These are phyloP conservation scores for Stachybotrys chartarum DNA, from an alignment of 2,329 filamentous ascomycete species.

Conservation along the genomic window DNA sequence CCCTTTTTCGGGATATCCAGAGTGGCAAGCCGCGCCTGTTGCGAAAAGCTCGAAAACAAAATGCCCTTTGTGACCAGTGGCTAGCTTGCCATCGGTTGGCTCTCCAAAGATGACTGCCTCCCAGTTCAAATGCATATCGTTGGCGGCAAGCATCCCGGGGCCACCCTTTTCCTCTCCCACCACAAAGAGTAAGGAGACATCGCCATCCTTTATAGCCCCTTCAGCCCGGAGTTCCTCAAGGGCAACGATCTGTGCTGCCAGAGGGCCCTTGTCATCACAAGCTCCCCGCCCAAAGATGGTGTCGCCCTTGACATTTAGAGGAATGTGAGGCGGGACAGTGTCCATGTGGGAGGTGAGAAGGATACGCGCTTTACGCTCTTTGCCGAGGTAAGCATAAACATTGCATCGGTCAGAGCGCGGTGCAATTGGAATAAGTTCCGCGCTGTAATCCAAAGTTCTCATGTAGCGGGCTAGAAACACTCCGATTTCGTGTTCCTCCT, in stretches of 20 bases:
- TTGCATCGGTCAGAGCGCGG: constrained; percentile 45
- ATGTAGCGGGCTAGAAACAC: constrained; percentile 60
- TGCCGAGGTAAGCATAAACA: constrained; percentile 56
- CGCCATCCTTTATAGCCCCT: constrained; percentile 20
- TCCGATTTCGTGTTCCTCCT: constrained; percentile 53
- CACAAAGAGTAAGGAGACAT: constrained; percentile 39
- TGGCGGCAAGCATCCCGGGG: constrained; percentile 52
- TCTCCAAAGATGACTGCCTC: constrained; percentile 65
- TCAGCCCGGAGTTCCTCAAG: constrained; percentile 21
- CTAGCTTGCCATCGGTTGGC: constrained; percentile 64
- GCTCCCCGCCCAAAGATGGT: constrained; percentile 53
- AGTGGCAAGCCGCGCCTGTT: constrained; percentile 49
- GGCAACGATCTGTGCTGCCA: constrained; percentile 65
- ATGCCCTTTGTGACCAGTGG: constrained; percentile 65
- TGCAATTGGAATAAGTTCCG: constrained; percentile 17
- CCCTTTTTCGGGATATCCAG: constrained; percentile 10
- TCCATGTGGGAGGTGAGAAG: constrained; percentile 71
- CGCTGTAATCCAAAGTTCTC: constrained; percentile 28
- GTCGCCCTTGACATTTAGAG: constrained; percentile 46
- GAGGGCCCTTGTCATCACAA: constrained; percentile 57
- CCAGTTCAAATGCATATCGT: constrained; percentile 42
- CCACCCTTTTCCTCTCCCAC: constrained; percentile 65
- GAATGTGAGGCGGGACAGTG: constrained; percentile 60
- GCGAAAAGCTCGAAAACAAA: constrained; percentile 50
- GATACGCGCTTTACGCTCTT: constrained; percentile 41